Evolutionary conservation across 495 filamentous ascomycete species (phyloP).

Genomic region (Parmelia sp.): DNA sequence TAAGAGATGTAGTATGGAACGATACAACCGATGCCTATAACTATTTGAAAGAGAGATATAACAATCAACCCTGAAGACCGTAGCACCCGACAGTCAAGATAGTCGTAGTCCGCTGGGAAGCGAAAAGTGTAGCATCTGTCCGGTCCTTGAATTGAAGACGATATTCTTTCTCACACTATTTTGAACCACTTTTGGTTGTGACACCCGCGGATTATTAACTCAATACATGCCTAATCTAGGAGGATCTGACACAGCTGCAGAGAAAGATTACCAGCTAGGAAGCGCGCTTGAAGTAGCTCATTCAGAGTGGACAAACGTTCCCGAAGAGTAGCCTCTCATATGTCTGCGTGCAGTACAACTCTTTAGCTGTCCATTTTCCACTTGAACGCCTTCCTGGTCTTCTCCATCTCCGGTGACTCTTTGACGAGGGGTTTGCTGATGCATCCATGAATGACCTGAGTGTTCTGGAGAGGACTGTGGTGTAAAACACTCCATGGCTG

Average conservation of each 20-base stretch:
- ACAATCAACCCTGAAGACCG: not conserved
- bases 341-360: conserved; percentile 30
- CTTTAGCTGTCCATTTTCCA: conserved; percentile 23
- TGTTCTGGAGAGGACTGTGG: conserved; percentile 11
- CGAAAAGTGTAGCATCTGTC: not conserved
- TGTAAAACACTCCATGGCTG: conserved; percentile 28
- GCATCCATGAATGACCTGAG: conserved; percentile 28
- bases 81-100: not conserved
- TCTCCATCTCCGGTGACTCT: conserved; percentile 32
- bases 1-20: not conserved
- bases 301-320: not conserved
- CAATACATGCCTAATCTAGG: not conserved
- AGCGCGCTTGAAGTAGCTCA: not conserved
- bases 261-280: not conserved
- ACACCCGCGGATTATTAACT: not conserved
- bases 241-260: not conserved
- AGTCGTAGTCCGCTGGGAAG: not conserved
- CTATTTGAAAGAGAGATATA: not conserved
- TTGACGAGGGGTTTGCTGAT: conserved; percentile 29
- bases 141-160: not conserved
- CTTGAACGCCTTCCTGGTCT: conserved; percentile 27
- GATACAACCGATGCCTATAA: not conserved
- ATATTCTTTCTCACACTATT: not conserved
- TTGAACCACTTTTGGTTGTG: not conserved
- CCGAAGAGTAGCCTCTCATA: conserved; percentile 19